Base-by-base conservation (phyloP, 495 filamentous ascomycete genomes). In the Letharia columbiana region DNA sequence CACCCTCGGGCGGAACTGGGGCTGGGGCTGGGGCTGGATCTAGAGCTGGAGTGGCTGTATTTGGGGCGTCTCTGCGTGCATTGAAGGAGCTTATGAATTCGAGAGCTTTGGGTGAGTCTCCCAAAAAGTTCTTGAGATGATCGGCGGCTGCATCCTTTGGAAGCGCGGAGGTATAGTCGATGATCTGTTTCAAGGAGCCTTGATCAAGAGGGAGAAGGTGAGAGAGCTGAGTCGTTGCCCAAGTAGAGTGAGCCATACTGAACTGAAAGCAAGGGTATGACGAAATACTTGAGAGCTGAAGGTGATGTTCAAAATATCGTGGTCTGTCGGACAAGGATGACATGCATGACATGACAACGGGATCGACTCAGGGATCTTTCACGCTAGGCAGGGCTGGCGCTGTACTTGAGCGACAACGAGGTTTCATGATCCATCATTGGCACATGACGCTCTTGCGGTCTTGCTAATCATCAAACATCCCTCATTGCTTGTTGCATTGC, bases 81-180 rank as follows among this genome's bases (percentile, higher is more conserved):
- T 94, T 98, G 81, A 96, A 98, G 52, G 87, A 86, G 33, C 91
- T 85, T 70, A 98, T 96, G 74, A 98, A 98, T 66, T 96, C 91
- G 66, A 97, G 76, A 1, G 89, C 87, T 67, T 89, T 86, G 18
- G 91, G 84, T 9, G 91, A 91, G 73, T 96, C 91, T 57, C 92
- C 94, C 3, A 98, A 84, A 41, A 98, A 80, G 74, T 91, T 89
- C 75, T 88, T 90, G 67, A 98, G 88, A 74, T 97, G 88, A 31
- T 91, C 86, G 37, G 86, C 89, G 23, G 89, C 90, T 66, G 87
- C 87, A 47, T 86, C 79, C 71, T 88, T 91, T 40, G 91, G 85
- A 2, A 89, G 78, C 17, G 83, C 86, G 31, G 85, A 78, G 4
- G 91, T 85, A 74, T 96, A 95, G 6, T 90, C 85, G 61, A 96